These are phyloP conservation scores for Wolfiporia cocos DNA, from an alignment of 1,284 basidiomycete species.

Conservation along the genomic window DNA sequence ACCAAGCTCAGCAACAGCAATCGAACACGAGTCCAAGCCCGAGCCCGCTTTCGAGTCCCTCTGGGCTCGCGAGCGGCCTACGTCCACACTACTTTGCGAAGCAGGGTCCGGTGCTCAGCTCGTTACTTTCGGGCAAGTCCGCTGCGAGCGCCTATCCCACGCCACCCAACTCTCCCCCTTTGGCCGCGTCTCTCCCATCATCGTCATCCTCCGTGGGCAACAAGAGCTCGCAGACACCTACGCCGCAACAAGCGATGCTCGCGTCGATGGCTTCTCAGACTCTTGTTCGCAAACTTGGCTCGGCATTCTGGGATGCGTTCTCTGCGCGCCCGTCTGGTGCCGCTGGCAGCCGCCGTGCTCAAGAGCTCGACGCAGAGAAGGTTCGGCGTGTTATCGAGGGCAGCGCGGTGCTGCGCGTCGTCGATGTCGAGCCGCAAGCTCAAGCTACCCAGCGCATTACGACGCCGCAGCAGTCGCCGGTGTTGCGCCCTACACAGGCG, in stretches of 20 bases:
- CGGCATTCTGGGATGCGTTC: constrained; percentile 81
- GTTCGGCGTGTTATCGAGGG: constrained; percentile 72
- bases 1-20: constrained; percentile 23
- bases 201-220: background rate
- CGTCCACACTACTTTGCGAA: constrained; percentile 52
- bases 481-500: background rate
- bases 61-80: constrained; percentile 44
- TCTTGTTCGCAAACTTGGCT: constrained; percentile 55
- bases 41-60: constrained; percentile 21
- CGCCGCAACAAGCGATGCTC: constrained; percentile 43
- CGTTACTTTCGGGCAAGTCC: constrained; percentile 47
- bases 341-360: constrained; percentile 18
- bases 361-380: constrained; percentile 66
- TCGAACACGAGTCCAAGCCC: constrained; percentile 10
- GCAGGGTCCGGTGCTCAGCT: constrained; percentile 26
- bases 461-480: constrained; percentile 1
- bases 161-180: constrained; percentile 25
- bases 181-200: constrained; percentile 9
- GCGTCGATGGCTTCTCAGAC: constrained; percentile 70
- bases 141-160: constrained; percentile 24
- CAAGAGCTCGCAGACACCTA: constrained; percentile 20
- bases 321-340: constrained; percentile 32
- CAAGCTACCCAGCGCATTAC: background rate
- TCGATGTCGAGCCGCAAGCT: constrained; percentile 53
- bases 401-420: constrained; percentile 65